These are phyloP conservation scores for Kalanchoe fedtschenkoi DNA, from an alignment of 164 flowering plant species.

Conservation along the genomic window DNA sequence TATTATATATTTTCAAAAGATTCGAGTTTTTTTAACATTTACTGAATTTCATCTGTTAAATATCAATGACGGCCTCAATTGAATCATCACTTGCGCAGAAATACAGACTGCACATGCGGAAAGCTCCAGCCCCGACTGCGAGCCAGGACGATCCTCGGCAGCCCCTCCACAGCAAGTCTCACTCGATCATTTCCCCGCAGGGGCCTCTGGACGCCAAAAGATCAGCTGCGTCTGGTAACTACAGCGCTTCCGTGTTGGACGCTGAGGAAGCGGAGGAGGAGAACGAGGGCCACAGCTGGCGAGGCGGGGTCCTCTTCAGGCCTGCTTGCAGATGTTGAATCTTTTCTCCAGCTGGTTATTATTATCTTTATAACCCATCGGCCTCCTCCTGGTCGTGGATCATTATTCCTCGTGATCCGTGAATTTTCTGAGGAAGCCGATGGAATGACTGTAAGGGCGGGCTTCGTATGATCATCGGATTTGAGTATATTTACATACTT, in stretches of 20 bases:
- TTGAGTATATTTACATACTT: no score
- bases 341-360: neutral
- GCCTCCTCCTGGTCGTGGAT: neutral
- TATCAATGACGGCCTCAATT: no score
- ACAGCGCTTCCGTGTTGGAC: neutral
- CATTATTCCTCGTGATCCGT: neutral
- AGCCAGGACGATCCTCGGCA: neutral
- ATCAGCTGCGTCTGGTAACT: neutral
- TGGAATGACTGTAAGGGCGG: neutral
- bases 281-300: neutral
- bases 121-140: neutral
- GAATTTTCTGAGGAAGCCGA: neutral
- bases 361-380: neutral
- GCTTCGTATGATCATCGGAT: neutral
- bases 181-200: neutral
- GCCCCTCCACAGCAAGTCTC: neutral
- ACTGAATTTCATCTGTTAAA: no score
- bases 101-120: neutral
- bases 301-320: neutral
- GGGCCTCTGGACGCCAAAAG: neutral
- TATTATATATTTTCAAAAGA: no score
- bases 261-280: slow-evolving; percentile 1
- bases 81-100: neutral
- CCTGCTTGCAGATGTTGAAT: neutral
- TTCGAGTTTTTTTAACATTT: no score